Evolutionary conservation across 2,329 filamentous ascomycete species (phyloP).

Genomic region (Neonectria punicea): DNA sequence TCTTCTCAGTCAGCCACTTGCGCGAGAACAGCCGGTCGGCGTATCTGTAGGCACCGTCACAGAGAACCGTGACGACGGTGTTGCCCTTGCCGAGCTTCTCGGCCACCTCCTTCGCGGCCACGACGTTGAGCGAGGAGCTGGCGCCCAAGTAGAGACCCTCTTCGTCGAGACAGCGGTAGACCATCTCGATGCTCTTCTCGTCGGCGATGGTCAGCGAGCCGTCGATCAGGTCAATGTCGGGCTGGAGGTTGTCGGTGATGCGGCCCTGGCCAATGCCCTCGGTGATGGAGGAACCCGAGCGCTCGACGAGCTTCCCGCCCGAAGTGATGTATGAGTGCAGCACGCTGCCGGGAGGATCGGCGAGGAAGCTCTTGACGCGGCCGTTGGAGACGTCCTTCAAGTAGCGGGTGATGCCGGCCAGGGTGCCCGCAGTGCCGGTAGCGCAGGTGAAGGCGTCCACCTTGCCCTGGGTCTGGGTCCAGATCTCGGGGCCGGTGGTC

Average conservation of each 20-base stretch:
- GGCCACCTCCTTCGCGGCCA: slow-evolving; percentile 92
- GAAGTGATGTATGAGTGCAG: slow-evolving; percentile 91
- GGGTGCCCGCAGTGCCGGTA: slow-evolving; percentile 90
- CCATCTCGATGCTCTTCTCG: slow-evolving; percentile 97
- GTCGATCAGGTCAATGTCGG: slow-evolving; percentile 86
- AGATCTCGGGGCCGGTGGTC: slow-evolving; percentile 97
- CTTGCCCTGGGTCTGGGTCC: slow-evolving; percentile 86
- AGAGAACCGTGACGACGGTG: slow-evolving; percentile 93
- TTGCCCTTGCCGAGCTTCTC: slow-evolving; percentile 88
- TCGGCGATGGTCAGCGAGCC: slow-evolving; percentile 87
- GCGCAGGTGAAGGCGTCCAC: slow-evolving; percentile 96
- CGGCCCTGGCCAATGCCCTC: slow-evolving; percentile 98
- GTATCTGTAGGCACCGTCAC: slow-evolving; percentile 97
- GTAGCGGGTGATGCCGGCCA: slow-evolving; percentile 89
- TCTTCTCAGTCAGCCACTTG: slow-evolving; percentile 91
- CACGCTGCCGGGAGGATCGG: slow-evolving; percentile 93
- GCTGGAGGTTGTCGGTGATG: slow-evolving; percentile 91
- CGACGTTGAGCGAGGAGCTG: slow-evolving; percentile 93
- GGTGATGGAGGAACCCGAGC: slow-evolving; percentile 88
- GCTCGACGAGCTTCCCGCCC: slow-evolving; percentile 84
- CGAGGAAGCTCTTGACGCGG: slow-evolving; percentile 85
- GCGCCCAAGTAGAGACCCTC: slow-evolving; percentile 96
- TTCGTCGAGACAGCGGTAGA: slow-evolving; percentile 94
- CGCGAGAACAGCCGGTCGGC: slow-evolving; percentile 92
- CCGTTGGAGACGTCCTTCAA: slow-evolving; percentile 85